These are phyloP conservation scores for Wickerhamiella azyma DNA, from an alignment of 805 yeast genomes.

Conservation along the genomic window DNA sequence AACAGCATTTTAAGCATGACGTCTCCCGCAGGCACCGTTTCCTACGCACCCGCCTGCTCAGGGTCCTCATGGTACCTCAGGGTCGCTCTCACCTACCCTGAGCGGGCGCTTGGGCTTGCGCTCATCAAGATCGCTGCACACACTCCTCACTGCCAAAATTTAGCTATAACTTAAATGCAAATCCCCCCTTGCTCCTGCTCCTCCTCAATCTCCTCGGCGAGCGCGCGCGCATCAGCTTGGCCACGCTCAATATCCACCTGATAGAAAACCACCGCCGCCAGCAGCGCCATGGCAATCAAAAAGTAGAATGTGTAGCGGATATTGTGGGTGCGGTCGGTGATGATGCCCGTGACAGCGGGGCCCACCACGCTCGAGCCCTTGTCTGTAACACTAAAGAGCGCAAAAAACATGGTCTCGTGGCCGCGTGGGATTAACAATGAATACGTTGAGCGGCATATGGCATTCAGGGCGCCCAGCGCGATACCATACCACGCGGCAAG, in stretches of 20 bases:
- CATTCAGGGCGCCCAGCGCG: constrained; percentile 58
- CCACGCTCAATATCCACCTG: constrained; percentile 51
- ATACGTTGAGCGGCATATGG: constrained; percentile 55
- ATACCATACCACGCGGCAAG: constrained; percentile 66
- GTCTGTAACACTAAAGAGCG: constrained; percentile 64
- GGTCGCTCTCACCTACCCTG: too few species aligned
- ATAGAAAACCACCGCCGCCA: constrained; percentile 45
- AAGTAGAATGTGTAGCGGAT: constrained; percentile 62
- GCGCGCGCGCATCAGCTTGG: constrained; percentile 33
- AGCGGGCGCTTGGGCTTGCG: too few species aligned
- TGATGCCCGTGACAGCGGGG: constrained; percentile 56
- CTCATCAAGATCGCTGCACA: too few species aligned
- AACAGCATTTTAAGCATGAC: too few species aligned
- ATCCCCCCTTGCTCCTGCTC: background rate
- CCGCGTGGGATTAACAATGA: constrained; percentile 61
- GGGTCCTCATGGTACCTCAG: too few species aligned
- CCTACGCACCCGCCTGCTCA: too few species aligned
- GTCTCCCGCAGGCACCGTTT: too few species aligned
- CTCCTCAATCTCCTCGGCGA: background rate
- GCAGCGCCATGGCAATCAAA: constrained; percentile 37
- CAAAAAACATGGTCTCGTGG: constrained; percentile 61
- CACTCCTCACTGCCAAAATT: background rate
- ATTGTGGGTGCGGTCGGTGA: constrained; percentile 60
- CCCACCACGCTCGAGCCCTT: constrained; percentile 69
- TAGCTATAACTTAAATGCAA: too few species aligned